These are phyloP conservation scores for Pneumocystis sp. DNA, from an alignment of 1,139 yeast species.

Conservation along the genomic window DNA sequence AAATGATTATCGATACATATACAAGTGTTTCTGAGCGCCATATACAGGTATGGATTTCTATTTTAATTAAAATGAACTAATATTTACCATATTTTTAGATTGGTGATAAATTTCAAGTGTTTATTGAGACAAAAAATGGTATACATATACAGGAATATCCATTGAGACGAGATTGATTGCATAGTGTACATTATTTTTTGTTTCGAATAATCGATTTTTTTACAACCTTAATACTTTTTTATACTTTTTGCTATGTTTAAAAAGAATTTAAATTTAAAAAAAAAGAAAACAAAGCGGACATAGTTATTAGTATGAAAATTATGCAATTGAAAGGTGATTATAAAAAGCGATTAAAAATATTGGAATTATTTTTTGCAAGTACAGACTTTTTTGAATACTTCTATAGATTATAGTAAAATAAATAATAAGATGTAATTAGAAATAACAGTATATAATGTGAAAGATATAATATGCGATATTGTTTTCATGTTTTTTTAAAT, in stretches of 20 bases:
- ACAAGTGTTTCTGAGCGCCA: constrained; percentile 96
- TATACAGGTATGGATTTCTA: constrained; percentile 46
- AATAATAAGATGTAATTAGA: no score
- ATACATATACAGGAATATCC: background rate
- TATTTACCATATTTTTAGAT: background rate
- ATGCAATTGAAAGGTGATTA: no score
- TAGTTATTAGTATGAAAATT: no score
- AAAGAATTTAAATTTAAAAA: background rate
- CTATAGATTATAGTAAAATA: no score
- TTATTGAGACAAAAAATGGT: background rate
- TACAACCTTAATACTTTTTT: background rate
- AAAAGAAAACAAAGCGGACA: background rate
- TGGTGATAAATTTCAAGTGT: background rate
- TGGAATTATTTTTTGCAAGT: no score
- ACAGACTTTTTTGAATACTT: no score
- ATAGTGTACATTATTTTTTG: background rate
- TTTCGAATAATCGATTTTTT: background rate
- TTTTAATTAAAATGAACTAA: background rate
- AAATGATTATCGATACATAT: constrained; percentile 83
- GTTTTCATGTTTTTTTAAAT: background rate
- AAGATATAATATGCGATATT: no score
- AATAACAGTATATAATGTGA: no score
- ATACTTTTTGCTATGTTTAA: background rate
- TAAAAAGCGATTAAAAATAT: no score
- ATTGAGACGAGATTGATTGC: background rate